A percentile compares a stretch with the other conserved stretches of the same genome.
phyloP scores from a whole-genome alignment of 257 asterid species.

The Solanum piurae region DNA sequence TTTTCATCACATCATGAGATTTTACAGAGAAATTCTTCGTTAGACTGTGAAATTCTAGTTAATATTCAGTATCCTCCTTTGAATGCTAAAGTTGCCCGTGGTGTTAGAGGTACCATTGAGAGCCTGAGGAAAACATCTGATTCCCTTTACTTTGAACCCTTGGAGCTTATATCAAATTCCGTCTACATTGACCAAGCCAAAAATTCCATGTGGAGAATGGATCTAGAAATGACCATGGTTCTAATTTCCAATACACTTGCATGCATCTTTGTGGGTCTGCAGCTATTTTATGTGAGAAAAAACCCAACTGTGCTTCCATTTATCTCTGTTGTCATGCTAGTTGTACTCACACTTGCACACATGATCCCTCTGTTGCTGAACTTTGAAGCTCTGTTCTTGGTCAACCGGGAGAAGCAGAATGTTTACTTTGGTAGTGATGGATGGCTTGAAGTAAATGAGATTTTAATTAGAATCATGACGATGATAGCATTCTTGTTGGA shows the following conservation, averaged over 20 bases:
- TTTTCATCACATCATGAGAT: conserved; percentile 23
- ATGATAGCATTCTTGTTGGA: conserved; percentile 89
- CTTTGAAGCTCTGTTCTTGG: conserved; percentile 69
- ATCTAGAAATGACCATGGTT: conserved; percentile 81
- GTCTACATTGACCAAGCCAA: conserved; percentile 52
- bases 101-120: conserved; percentile 57
- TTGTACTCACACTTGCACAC: conserved; percentile 62
- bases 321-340: conserved; percentile 56
- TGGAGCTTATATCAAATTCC: conserved; percentile 44
- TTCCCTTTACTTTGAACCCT: conserved; percentile 52
- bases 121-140: conserved; percentile 57
- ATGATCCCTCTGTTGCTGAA: conserved; percentile 70
- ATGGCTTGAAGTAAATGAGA: conserved; percentile 83
- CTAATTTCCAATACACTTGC: conserved; percentile 65
- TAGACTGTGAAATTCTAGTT: conserved; percentile 65
- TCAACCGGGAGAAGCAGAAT: conserved; percentile 32
- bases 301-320: conserved; percentile 46
- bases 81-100: conserved; percentile 23
- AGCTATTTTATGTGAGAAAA: conserved; percentile 54
- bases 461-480: conserved; percentile 71
- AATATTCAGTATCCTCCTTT: conserved; percentile 52
- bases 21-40: conserved; percentile 18
- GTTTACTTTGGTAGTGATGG: conserved; percentile 54
- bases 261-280: conserved; percentile 60
- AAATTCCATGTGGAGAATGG: conserved; percentile 79